Base-by-base conservation (phyloP, 2,329 filamentous ascomycete genomes). In the Parastagonospora avenae region DNA sequence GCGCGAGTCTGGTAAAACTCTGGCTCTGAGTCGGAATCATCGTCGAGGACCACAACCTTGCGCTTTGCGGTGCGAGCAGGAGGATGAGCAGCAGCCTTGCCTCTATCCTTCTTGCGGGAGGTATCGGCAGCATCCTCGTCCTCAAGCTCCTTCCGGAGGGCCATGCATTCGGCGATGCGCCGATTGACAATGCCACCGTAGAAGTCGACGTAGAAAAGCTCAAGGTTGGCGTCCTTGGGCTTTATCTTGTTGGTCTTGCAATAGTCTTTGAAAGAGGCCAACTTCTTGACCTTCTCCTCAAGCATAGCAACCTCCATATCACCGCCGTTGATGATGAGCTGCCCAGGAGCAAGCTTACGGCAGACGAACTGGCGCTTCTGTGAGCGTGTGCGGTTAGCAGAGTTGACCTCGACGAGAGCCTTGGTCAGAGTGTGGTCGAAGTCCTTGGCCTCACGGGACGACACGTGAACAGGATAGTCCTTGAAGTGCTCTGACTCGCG, bases 291-390 rank as follows among this genome's bases (percentile, higher is more conserved):
- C 14, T 59, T 61, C 48, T 66, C 63, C 16, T 64, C 52, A 1
- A 57, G 52, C 9, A 61, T 47, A 10, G 50, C 52, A 8, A 65
- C 55, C 9, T 71, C 69, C 40, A 72, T 45, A 32, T 74, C 65
- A 32, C 71, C 71, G 4, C 60, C 43, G 44, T 73, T 63, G 28
- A 70, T 57, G 7, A 62, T 48, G 10, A 68, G 50, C 8, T 67
- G 60, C 1, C 62, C 61, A 7, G 55, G 50, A 1, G 52, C 55
- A 9, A 70, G 53, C 2, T 49, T 58, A 6, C 66, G 66, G 4
- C 59, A 46, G 2, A 58, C 43, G 14, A 74, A 71, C 32, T 72
- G 65, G n/a, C 55, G 50, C 45, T 66, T 55, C 44, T 73, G 69
- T 0, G 71, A 68, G 1, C 50, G 54, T 7, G 70, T 57, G 11